Evolutionary conservation across 108 stramenopile species (phyloP).

Genomic region (Cyclotella choctawhatcheeana): DNA sequence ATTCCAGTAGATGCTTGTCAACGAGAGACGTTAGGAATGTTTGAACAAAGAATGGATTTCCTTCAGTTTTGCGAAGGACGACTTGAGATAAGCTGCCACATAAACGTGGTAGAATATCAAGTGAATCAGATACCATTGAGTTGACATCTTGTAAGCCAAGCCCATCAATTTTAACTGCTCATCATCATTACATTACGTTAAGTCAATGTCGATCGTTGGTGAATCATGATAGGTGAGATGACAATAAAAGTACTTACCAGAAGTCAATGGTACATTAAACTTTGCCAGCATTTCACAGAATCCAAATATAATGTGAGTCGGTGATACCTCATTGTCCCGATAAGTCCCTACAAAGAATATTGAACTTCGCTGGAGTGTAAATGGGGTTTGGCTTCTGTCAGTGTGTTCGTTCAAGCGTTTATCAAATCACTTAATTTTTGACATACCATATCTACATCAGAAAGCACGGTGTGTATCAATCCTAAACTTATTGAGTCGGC

Average conservation of each 20-base stretch:
- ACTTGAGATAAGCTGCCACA: slow-evolving; percentile 22
- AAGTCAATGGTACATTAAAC: slow-evolving; percentile 19
- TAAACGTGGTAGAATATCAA: slow-evolving; percentile 34
- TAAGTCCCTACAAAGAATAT: slow-evolving; percentile 52
- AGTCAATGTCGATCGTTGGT: no score
- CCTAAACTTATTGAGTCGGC: slow-evolving; percentile 19
- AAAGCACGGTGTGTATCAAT: slow-evolving; percentile 30
- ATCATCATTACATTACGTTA: no score
- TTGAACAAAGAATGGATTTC: slow-evolving; percentile 45
- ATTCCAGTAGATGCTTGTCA: slow-evolving; percentile 12
- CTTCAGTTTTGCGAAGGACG: slow-evolving; percentile 35
- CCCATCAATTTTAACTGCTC: slow-evolving; percentile 19
- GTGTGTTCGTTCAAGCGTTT: no score
- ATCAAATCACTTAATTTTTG: no score
- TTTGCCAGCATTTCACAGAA: slow-evolving; percentile 15
- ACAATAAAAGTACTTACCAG: no score
- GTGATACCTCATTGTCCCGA: slow-evolving; percentile 36
- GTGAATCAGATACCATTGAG: slow-evolving; percentile 41
- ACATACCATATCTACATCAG: slow-evolving; percentile 9
- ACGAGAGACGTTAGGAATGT: slow-evolving; percentile 29
- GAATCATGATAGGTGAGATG: no score
- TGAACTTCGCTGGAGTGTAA: no score
- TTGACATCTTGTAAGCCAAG: slow-evolving; percentile 25
- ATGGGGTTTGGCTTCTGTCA: no score
- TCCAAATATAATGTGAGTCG: slow-evolving; percentile 22